Base-by-base conservation (phyloP, 805 yeast genomes). In the Wickerhamia fluorescens region DNA sequence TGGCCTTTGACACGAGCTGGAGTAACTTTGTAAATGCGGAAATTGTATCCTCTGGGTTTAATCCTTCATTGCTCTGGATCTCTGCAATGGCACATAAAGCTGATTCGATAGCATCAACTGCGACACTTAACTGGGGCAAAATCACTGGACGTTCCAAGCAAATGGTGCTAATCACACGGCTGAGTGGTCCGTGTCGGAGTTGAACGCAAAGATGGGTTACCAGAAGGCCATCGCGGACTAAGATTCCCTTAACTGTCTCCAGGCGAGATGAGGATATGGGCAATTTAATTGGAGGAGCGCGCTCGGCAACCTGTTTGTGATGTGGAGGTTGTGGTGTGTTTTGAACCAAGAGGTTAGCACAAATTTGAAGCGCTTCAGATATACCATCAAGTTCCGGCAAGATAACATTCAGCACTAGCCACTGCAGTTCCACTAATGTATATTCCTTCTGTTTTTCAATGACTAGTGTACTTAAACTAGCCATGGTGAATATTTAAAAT, bases 211-310 rank as follows among this genome's bases (percentile, higher is more conserved):
- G 47, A 17, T 69, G 70, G 1, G 68, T 58, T 4, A 80, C 57
- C 36, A 66, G 66, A 8, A 68, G 63, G 5, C 78, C 77, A 30
- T 62, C 66, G 28, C 88, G 50, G 0, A 73, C 69, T 0, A 79
- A 48, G 1, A 74, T 61, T 0, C 89, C 89, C 35, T 77, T 76
- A 10, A 78, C 51, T 3, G 62, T 53, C 33, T 75, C 80, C 32
- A 70, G 67, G 31, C 75, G 69, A 10, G 65, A 56, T 1, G 76
- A 63, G 0, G 76, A 59, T 5, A 80, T 52, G 0, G 87, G 82
- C 28, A 80, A 56, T 33, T 70, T 76, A 29, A 74, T 64, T 9
- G 67, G 29, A 4, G 65, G 63, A 1, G 66, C 67, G 9, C 58
- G 31, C 31, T 51, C 57, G n/a, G 49, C 45, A 23, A 36, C 39